A percentile compares a stretch with the other conserved stretches of the same genome.
Conservation (phyloP, 805 yeast species). For the Metschnikowia baotianmanensis region DNA sequence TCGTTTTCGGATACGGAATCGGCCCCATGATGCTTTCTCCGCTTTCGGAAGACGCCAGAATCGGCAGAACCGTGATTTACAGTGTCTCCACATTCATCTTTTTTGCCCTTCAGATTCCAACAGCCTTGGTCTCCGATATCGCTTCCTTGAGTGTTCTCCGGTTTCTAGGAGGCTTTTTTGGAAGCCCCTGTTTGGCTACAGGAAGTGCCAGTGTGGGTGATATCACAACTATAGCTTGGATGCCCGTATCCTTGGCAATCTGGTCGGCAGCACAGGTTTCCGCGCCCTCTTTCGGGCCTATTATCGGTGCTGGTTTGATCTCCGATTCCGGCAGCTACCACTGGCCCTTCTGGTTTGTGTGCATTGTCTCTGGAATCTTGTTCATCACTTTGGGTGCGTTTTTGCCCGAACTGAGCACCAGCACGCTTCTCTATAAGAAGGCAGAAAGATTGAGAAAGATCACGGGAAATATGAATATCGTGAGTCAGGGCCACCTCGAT, state of each 20-base stretch:
- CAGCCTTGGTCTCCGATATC: constrained; percentile 48
- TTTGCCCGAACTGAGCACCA: constrained; percentile 50
- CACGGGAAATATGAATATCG: constrained; percentile 49
- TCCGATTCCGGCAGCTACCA: constrained; percentile 37
- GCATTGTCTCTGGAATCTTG: constrained; percentile 39
- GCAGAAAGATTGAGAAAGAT: constrained; percentile 46
- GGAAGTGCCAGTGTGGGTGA: constrained; percentile 60
- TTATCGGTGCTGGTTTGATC: constrained; percentile 51
- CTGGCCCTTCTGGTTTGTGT: constrained; percentile 53
- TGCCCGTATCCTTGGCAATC: constrained; percentile 45
- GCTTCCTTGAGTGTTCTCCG: constrained; percentile 50
- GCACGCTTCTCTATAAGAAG: constrained; percentile 43
- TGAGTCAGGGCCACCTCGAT: constrained; percentile 39
- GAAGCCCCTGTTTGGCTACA: constrained; percentile 56
- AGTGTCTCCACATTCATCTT: constrained; percentile 46
- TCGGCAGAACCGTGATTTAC: constrained; percentile 54
- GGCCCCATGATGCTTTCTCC: constrained; percentile 62
- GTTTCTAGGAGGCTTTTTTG: constrained; percentile 51
- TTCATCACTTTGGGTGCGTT: constrained; percentile 36
- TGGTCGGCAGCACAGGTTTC: constrained; percentile 55
- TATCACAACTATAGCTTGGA: constrained; percentile 38
- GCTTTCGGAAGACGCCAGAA: constrained; percentile 49
- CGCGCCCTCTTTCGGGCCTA: constrained; percentile 57
- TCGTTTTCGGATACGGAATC: constrained; percentile 58
- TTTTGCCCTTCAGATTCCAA: constrained; percentile 51